Evolutionary conservation across 306 rosid genomes (phyloP), one percentile per base, ranked within the genome.

Genomic region (Abrus precatorius): DNA sequence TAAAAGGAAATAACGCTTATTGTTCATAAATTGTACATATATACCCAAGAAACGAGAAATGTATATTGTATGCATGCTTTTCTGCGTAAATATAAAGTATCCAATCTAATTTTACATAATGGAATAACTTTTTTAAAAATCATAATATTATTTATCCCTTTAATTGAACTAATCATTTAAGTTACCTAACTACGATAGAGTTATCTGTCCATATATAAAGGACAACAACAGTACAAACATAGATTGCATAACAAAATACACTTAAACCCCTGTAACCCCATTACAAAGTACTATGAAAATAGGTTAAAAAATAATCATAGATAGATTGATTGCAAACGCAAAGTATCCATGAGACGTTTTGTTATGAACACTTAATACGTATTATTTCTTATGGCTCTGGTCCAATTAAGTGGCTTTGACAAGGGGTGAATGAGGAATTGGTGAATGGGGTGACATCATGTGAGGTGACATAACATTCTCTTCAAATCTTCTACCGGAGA

Each of bases 391-490:
- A 12, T 28, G 11, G 9, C 38, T 41, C 20, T 56, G 41, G 36
- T 64, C 33, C 47, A 34, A 48, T 68, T 75, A 83, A 62, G 84
- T 85, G 34, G 89, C 88, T 83, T 74, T 76, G 40, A 95, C 90
- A 10, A 93, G 88, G 1, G 99, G 99, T 3, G 99, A 92, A 44
- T 65, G 97, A 76, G 97, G 91, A 73, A 89, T 66, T 34, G 96
- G 92, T 50, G 97, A 93, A 81, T 86, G 97, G 5, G 98, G 97
- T 71, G 98, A 94, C 87, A 83, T 80, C 72, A 83, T 79, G 71
- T 74, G 97, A 8, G 94, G 90, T 8, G 97, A 88, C 93, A 87
- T 68, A 29, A 82, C 85, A 63, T 73, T 74, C 52, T 95, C 97
- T 9, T 93, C 97, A 57, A 80, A 85, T 76, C 85, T 87, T 78